A percentile compares a stretch with the other conserved stretches of the same genome.
These are phyloP conservation scores for Apiotrichum domesticum DNA, from an alignment of 1,284 basidiomycete species.

Conservation along the genomic window DNA sequence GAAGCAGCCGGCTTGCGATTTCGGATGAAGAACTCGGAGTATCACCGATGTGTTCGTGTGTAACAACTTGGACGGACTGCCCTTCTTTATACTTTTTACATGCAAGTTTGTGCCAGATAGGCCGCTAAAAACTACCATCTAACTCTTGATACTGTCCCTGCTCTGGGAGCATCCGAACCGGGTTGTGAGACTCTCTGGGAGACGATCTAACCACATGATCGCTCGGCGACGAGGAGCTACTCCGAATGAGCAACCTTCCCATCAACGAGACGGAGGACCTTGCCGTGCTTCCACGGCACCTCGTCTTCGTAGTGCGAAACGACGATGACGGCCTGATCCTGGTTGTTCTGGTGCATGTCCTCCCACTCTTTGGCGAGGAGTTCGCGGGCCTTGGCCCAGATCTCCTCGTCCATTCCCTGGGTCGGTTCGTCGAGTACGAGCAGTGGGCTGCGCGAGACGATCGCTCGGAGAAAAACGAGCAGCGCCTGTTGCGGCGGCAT, in stretches of 20 bases:
- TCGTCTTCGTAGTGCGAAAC: constrained; percentile 87
- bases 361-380: constrained; percentile 58
- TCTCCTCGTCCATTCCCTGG: constrained; percentile 76
- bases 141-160: too few species aligned
- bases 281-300: constrained; percentile 46
- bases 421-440: constrained; percentile 84
- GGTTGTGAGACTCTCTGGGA: too few species aligned
- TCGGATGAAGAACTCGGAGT: too few species aligned
- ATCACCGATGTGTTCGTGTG: too few species aligned
- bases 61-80: too few species aligned
- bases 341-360: constrained; percentile 28
- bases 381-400: constrained; percentile 59
- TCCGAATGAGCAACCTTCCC: constrained; percentile 11
- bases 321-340: constrained; percentile 68
- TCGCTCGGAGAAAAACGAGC: constrained; percentile 73
- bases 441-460: constrained; percentile 62
- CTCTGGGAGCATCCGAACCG: too few species aligned
- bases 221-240: not conserved
- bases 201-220: too few species aligned
- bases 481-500: constrained; percentile 68
- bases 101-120: too few species aligned
- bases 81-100: too few species aligned
- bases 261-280: constrained; percentile 26
- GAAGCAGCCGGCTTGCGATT: too few species aligned
- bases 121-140: too few species aligned